phyloP scores from a whole-genome alignment of 805 yeast genomes.

The Blastobotrys mokoenaii region DNA sequence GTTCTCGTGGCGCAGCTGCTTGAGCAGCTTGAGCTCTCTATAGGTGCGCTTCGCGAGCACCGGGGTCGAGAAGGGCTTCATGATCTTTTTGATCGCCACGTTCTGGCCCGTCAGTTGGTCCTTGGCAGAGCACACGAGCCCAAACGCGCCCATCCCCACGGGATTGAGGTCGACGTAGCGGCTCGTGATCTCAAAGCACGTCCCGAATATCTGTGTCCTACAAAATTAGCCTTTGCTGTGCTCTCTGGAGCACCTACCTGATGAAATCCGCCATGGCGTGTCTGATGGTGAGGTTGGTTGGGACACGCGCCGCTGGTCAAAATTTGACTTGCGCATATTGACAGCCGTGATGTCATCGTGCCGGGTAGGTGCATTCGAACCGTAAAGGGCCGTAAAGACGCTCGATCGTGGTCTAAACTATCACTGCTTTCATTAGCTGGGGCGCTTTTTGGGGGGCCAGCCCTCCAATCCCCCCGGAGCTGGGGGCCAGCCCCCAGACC shows the following conservation, averaged over 20 bases:
- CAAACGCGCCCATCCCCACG: conserved; percentile 99
- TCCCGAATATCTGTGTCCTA: conserved; percentile 89
- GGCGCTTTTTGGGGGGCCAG: no score
- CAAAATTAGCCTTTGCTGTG: not conserved
- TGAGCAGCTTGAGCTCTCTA: conserved; percentile 86
- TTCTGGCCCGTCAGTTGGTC: conserved; percentile 85
- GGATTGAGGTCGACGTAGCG: conserved; percentile 84
- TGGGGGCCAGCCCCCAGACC: no score
- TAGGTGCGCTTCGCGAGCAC: conserved; percentile 95
- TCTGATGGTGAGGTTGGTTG: not conserved
- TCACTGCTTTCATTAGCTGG: no score
- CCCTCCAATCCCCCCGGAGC: no score
- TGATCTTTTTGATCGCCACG: conserved; percentile 94
- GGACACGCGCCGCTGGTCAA: no score
- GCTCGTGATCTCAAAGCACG: conserved; percentile 85
- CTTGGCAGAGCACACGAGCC: conserved; percentile 91
- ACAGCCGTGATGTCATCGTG: no score
- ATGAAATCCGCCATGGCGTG: conserved; percentile 26
- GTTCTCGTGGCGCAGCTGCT: conserved; percentile 91
- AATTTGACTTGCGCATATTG: no score
- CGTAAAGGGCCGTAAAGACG: no score
- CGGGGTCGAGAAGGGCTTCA: conserved; percentile 94
- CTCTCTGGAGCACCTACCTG: no score
- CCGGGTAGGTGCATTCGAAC: no score
- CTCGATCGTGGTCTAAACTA: no score